Conservation (phyloP, 2,329 filamentous ascomycete genomes). For the Dichotomopilus funicola region DNA sequence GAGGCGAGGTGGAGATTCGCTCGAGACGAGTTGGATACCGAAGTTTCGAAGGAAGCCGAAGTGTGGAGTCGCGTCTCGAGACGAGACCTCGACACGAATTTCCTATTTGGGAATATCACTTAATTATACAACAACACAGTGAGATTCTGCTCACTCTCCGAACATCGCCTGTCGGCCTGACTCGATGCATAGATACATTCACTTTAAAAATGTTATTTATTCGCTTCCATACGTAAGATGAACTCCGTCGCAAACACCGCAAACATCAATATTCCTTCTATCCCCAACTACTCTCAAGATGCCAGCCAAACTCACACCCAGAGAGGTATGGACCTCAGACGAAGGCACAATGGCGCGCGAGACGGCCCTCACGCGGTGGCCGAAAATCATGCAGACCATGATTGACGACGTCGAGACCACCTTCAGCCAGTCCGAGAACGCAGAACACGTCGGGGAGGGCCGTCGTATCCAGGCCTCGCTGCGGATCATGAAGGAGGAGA, state of each 20-base stretch:
- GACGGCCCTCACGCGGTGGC: neutral
- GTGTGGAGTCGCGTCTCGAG: neutral
- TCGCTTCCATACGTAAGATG: neutral
- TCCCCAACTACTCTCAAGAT: neutral
- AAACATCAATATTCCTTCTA: neutral
- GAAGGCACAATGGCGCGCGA: constrained; percentile 1
- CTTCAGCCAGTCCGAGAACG: neutral
- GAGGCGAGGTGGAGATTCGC: neutral
- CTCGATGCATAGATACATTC: neutral
- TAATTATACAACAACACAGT: no score
- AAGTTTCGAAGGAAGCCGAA: no score
- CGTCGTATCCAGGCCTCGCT: neutral
- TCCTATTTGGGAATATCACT: neutral
- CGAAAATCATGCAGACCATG: constrained; percentile 2
- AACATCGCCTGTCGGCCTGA: neutral
- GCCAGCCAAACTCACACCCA: no score
- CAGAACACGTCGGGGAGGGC: neutral
- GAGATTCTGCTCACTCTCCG: neutral
- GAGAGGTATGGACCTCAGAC: constrained; percentile 2
- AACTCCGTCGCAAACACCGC: neutral
- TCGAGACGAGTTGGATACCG: neutral
- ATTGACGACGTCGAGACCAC: neutral
- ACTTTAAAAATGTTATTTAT: no score
- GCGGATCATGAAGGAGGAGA: neutral
- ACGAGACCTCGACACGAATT: neutral